Evolutionary conservation across 2,329 filamentous ascomycete genomes (phyloP).

Genomic region (Epichloe gansuensis): DNA sequence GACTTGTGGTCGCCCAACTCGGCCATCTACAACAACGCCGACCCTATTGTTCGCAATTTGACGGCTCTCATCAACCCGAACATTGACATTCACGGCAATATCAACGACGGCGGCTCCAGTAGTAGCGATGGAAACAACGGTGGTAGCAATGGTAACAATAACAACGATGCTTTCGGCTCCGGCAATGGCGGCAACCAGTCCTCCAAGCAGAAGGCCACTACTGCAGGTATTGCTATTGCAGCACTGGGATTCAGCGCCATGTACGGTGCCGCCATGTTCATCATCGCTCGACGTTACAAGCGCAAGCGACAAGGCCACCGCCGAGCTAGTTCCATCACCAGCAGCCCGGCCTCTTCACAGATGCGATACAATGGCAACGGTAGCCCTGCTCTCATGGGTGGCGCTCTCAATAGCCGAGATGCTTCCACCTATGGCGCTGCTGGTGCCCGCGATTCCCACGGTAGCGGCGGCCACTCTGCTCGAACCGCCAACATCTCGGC

Average conservation of each 20-base stretch:
- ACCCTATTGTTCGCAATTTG: constrained; percentile 54
- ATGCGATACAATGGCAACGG: constrained; percentile 38
- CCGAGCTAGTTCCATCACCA: constrained; percentile 60
- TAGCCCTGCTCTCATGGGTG: constrained; percentile 56
- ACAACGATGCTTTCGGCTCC: constrained; percentile 29
- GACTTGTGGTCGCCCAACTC: constrained; percentile 61
- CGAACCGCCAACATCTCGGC: constrained; percentile 64
- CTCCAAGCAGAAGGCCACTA: constrained; percentile 48
- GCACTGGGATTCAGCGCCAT: constrained; percentile 66
- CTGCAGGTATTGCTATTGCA: constrained; percentile 60
- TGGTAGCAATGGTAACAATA: constrained; percentile 22
- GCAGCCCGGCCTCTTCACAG: constrained; percentile 31
- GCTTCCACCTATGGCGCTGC: constrained; percentile 40
- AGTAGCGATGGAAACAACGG: constrained; percentile 17
- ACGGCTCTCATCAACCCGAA: constrained; percentile 74
- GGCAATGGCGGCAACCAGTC: constrained; percentile 35
- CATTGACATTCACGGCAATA: constrained; percentile 34
- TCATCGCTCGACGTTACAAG: constrained; percentile 81
- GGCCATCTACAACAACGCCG: constrained; percentile 58
- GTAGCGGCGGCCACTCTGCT: constrained; percentile 48
- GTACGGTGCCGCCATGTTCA: constrained; percentile 93
- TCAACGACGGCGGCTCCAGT: constrained; percentile 26
- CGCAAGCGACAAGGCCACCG: constrained; percentile 68
- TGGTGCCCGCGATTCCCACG: constrained; percentile 44
- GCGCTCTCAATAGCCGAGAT: constrained; percentile 46